These are phyloP conservation scores for Hyphopichia buzzinii DNA, from an alignment of 1,139 yeast species.

Conservation along the genomic window DNA sequence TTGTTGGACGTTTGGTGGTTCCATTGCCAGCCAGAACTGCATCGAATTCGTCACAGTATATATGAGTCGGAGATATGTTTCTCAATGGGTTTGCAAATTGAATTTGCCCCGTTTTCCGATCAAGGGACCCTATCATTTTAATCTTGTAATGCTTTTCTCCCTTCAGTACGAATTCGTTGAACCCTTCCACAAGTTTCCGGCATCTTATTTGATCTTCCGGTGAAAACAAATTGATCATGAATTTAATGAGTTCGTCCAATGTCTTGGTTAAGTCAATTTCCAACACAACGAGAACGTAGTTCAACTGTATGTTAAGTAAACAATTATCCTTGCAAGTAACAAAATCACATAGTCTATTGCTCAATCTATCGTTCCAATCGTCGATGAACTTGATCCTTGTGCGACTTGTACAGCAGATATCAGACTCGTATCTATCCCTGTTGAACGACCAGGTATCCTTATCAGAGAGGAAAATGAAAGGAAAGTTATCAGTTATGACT, in stretches of 20 bases:
- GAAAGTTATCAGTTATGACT: not conserved
- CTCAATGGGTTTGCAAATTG: constrained; percentile 11
- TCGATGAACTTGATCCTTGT: constrained; percentile 8
- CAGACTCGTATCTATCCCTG: not conserved
- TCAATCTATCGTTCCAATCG: constrained; percentile 26
- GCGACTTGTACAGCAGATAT: not conserved
- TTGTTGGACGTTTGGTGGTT: too few species aligned
- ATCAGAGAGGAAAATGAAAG: not conserved
- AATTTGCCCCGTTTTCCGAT: constrained; percentile 30
- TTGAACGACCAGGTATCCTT: not conserved
- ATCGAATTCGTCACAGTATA: too few species aligned
- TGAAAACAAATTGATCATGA: too few species aligned
- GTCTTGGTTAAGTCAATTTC: constrained; percentile 26
- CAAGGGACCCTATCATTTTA: constrained; percentile 27
- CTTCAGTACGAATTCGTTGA: not conserved
- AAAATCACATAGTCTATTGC: constrained; percentile 22
- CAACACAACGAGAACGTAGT: constrained; percentile 34
- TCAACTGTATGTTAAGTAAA: constrained; percentile 35
- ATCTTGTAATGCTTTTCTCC: not conserved
- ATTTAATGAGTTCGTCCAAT: constrained; percentile 15
- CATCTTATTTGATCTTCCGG: too few species aligned
- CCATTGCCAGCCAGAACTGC: too few species aligned
- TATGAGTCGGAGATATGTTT: too few species aligned
- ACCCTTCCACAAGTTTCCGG: too few species aligned
- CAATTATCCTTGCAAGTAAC: constrained; percentile 27